Evolutionary conservation across 2,329 filamentous ascomycete species (phyloP).

Genomic region (Pseudogymnoascus sp.): DNA sequence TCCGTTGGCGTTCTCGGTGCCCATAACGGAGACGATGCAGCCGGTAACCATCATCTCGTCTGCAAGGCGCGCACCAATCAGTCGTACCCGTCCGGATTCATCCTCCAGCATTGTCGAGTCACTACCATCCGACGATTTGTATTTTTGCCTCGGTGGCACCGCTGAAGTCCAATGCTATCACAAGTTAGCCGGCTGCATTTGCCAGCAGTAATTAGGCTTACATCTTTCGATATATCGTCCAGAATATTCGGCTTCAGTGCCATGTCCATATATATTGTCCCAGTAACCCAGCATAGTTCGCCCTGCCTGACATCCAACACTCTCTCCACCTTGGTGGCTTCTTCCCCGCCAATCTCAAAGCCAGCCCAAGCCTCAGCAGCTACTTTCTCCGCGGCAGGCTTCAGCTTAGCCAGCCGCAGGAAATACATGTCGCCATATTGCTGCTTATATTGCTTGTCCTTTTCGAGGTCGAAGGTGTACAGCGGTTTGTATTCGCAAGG

Average conservation of each 20-base stretch:
- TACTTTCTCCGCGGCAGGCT: constrained; percentile 67
- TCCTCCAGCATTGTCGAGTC: constrained; percentile 84
- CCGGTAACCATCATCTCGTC: constrained; percentile 76
- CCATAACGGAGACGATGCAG: constrained; percentile 87
- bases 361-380: constrained; percentile 70
- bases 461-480: constrained; percentile 63
- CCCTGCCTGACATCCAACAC: constrained; percentile 94
- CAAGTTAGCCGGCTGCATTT: neutral
- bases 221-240: constrained; percentile 89
- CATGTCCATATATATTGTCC: constrained; percentile 97
- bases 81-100: constrained; percentile 77
- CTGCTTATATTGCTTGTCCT: constrained; percentile 71
- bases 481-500: constrained; percentile 64
- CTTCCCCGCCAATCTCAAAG: constrained; percentile 68
- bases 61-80: constrained; percentile 63
- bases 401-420: constrained; percentile 76
- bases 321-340: constrained; percentile 67
- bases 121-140: constrained; percentile 51
- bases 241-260: constrained; percentile 90
- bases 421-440: constrained; percentile 99
- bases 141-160: constrained; percentile 67
- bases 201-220: constrained; percentile 32
- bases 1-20: constrained; percentile 84
- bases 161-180: constrained; percentile 77
- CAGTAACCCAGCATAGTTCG: constrained; percentile 87